These are phyloP conservation scores for Dothiorella sarmentorum DNA, from an alignment of 2,329 filamentous ascomycete genomes.

Conservation along the genomic window DNA sequence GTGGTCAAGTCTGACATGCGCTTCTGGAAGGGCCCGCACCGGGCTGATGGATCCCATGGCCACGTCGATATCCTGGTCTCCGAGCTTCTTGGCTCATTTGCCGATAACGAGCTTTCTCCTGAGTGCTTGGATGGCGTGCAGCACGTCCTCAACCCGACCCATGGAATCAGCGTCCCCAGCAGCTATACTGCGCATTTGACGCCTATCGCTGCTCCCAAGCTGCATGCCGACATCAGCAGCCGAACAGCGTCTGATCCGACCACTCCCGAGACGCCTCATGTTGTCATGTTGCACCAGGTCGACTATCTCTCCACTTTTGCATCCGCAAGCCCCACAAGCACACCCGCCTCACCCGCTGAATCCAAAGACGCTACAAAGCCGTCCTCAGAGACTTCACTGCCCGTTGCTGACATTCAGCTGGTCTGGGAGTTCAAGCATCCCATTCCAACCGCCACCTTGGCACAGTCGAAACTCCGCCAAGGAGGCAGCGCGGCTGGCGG, in stretches of 20 bases:
- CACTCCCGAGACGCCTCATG: constrained; percentile 88
- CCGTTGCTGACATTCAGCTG: constrained; percentile 58
- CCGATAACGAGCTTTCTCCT: constrained; percentile 93
- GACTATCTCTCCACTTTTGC: constrained; percentile 70
- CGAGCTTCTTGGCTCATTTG: constrained; percentile 91
- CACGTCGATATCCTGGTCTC: constrained; percentile 91
- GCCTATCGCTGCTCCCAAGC: constrained; percentile 83
- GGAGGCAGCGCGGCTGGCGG: constrained; percentile 65
- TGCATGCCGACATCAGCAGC: constrained; percentile 74
- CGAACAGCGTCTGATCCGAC: constrained; percentile 59
- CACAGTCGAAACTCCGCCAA: constrained; percentile 53
- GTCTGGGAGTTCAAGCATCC: constrained; percentile 82
- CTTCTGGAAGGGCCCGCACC: constrained; percentile 79
- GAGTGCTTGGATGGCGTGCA: constrained; percentile 97
- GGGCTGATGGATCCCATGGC: constrained; percentile 52
- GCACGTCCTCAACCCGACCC: constrained; percentile 71
- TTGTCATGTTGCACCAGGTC: constrained; percentile 85
- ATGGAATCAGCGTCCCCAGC: constrained; percentile 89
- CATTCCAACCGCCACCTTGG: constrained; percentile 57
- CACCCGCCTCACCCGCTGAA: not conserved
- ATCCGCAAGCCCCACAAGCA: constrained; percentile 28
- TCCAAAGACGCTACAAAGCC: not conserved
- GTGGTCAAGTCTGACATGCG: constrained; percentile 97
- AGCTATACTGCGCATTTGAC: constrained; percentile 92
- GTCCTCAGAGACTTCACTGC: not conserved